Percentiles rank a stretch among this genome's conserved stretches.
These are phyloP conservation scores for Furcasterigmium sp. DNA, from an alignment of 2,329 filamentous ascomycete species.

Conservation along the genomic window DNA sequence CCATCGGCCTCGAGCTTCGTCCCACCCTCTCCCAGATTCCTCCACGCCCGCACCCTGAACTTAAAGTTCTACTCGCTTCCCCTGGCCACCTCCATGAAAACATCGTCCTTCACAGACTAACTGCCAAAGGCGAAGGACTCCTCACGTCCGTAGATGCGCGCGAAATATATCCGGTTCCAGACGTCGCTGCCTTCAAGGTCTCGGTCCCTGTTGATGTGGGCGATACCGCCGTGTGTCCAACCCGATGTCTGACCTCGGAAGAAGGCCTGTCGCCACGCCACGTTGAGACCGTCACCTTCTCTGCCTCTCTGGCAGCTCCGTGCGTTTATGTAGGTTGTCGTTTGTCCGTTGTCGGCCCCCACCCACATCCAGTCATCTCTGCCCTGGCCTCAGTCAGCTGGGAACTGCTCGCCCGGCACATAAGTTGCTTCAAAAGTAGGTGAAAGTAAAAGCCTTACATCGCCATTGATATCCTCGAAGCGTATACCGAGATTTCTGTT, in stretches of 20 bases:
- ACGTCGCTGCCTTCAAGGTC: too few relatives aligned
- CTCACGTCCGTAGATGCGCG: conserved; percentile 9
- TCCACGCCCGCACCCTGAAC: conserved; percentile 4
- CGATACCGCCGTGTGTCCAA: conserved; percentile 8
- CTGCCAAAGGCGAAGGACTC: conserved; percentile 1
- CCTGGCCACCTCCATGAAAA: conserved; percentile 8
- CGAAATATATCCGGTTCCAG: conserved; percentile 6
- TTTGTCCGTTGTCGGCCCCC: conserved; percentile 11
- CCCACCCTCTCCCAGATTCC: conserved; percentile 12
- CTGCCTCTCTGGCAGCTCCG: conserved; percentile 12
- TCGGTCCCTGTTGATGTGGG: conserved; percentile 2
- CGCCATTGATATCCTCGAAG: conserved; percentile 17
- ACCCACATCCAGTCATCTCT: conserved; percentile 20
- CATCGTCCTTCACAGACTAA: conserved; percentile 5
- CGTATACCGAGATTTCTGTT: conserved; percentile 12
- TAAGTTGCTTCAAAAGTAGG: too few relatives aligned
- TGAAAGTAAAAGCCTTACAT: conserved; percentile 2
- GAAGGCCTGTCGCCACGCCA: conserved; percentile 15
- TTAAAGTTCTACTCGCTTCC: background rate
- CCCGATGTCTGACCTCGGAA: conserved; percentile 5
- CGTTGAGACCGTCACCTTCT: conserved; percentile 15
- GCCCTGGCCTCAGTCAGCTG: too few relatives aligned
- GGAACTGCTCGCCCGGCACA: too few relatives aligned
- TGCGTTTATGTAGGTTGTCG: conserved; percentile 16
- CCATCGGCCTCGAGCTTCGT: conserved; percentile 9